Evolutionary conservation across 2,329 filamentous ascomycete genomes (phyloP).

Genomic region (Rhynchosporium agropyri): DNA sequence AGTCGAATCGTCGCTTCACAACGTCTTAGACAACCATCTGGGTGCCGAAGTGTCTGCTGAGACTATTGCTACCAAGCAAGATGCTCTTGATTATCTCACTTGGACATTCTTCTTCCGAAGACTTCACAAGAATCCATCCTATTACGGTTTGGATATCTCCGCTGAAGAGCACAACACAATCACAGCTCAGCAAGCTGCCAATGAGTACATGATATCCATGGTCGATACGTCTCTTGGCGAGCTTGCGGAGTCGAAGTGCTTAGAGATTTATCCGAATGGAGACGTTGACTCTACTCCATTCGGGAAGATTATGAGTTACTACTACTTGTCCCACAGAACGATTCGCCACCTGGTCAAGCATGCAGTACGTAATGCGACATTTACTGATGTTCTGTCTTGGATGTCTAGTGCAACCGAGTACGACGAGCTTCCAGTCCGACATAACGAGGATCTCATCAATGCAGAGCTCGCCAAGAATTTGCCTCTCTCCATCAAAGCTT

Average conservation of each 20-base stretch:
- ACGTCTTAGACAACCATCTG: conserved; percentile 95
- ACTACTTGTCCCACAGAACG: conserved; percentile 95
- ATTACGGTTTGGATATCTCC: conserved; percentile 93
- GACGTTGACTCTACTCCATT: conserved; percentile 88
- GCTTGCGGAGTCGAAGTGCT: conserved; percentile 81
- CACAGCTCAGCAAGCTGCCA: conserved; percentile 81
- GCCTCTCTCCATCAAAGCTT: conserved; percentile 53
- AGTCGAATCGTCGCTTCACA: conserved; percentile 94
- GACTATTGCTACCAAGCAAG: conserved; percentile 91
- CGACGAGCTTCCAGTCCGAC: conserved; percentile 93
- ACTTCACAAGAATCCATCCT: conserved; percentile 96
- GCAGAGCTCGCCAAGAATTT: conserved; percentile 83
- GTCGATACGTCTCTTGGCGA: conserved; percentile 85
- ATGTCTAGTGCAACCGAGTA: conserved; percentile 94
- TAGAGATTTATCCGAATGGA: conserved; percentile 80
- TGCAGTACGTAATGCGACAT: conserved; percentile 73
- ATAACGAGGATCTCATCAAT: conserved; percentile 98
- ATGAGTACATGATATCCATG: conserved; percentile 92
- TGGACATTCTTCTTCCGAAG: conserved; percentile 99
- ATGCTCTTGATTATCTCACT: conserved; percentile 94
- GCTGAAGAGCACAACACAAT: conserved; percentile 90
- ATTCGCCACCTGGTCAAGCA: conserved; percentile 81
- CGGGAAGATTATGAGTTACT: conserved; percentile 99
- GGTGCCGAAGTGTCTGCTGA: conserved; percentile 92
- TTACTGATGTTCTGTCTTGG: conserved; percentile 85